Base-by-base conservation (phyloP, 768 basidiomycete genomes). In the Hygrophoropsis aurantiaca region DNA sequence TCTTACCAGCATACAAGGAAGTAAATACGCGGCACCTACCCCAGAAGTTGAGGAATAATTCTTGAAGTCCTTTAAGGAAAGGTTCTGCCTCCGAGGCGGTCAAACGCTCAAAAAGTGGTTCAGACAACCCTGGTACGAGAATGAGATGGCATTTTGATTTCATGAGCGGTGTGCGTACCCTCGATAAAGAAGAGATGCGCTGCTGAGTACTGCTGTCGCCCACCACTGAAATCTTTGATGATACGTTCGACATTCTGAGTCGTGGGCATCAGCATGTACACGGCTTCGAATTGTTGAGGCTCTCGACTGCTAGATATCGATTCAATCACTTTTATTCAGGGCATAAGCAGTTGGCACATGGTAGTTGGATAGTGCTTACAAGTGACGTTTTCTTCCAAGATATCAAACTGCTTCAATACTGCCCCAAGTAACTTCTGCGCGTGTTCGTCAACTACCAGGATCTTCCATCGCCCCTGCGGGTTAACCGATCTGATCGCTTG, bases 101-200 rank as follows among this genome's bases (percentile, higher is more conserved):
- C 32, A 99, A 63, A 30, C 78, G 80, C 54, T 89, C 74, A 54
- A 95, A 87, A 25, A 97, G 73, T 16, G 71, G 66, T 52, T 98
- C 94, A 19, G 84, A 69, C 49, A 97, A 73, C 10, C 83, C 95
- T 94, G 52, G 13, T 47, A 27, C 32, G 33, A 32, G 27, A 44
- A 27, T 46, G 34, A 21, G 18, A 35, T 41, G 46, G 40, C 44
- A 11, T 24, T 10, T 25, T 20, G 15, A 42, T 43, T 37, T 42
- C 26, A 18, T 6, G 34, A 48, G 10, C 40, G 20, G 25, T 15
- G 58, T 65, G 40, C 81, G 55, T 48, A 85, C 95, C 88, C 60
- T 97, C 95, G 49, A 94, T 75, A 64, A 98, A 99, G 78, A 94
- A 94, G 47, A 97, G 65, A 65, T 98, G 90, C 0, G 89, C 95